These are phyloP conservation scores for Lanzia echinophila DNA, from an alignment of 2,329 filamentous ascomycete genomes.

Conservation along the genomic window DNA sequence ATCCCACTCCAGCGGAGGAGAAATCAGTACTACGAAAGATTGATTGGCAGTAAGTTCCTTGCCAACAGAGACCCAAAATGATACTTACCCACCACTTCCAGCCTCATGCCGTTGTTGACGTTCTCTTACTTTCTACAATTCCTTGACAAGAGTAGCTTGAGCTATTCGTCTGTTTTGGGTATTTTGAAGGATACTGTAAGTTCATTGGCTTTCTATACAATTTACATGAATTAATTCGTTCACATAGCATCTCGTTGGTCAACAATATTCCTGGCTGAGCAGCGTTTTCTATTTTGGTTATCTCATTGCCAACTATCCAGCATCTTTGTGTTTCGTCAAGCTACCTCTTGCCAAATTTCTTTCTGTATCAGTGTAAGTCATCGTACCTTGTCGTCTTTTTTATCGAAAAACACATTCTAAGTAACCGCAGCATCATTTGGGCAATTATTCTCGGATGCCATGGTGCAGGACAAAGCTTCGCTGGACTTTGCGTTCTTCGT, in stretches of 20 bases:
- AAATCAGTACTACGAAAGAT: not conserved
- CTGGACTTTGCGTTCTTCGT: conserved; percentile 19
- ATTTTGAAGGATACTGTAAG: conserved; percentile 35
- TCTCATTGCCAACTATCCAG: conserved; percentile 16
- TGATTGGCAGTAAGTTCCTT: not conserved
- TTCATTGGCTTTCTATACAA: not conserved
- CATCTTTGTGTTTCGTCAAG: conserved; percentile 23
- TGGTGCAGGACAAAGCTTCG: conserved; percentile 16
- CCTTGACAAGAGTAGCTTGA: conserved; percentile 7
- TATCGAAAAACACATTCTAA: conserved; percentile 35
- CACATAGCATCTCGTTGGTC: conserved; percentile 28
- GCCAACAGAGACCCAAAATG: not conserved
- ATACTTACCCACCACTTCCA: not conserved
- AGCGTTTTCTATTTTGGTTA: conserved; percentile 40
- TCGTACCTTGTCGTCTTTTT: conserved; percentile 53
- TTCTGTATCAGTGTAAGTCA: conserved; percentile 51
- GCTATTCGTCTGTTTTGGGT: conserved; percentile 39
- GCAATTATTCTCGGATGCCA: conserved; percentile 40
- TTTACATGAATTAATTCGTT: not conserved
- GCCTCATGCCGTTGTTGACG: conserved; percentile 1
- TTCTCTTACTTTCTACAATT: conserved; percentile 4
- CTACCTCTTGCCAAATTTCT: conserved; percentile 52
- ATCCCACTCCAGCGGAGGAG: not conserved
- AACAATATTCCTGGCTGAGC: conserved; percentile 42
- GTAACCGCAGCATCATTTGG: conserved; percentile 53